Evolutionary conservation across 78 protist species (phyloP), one percentile per base, ranked within the genome.

Genomic region (Dictyostelium brefeldianum): DNA sequence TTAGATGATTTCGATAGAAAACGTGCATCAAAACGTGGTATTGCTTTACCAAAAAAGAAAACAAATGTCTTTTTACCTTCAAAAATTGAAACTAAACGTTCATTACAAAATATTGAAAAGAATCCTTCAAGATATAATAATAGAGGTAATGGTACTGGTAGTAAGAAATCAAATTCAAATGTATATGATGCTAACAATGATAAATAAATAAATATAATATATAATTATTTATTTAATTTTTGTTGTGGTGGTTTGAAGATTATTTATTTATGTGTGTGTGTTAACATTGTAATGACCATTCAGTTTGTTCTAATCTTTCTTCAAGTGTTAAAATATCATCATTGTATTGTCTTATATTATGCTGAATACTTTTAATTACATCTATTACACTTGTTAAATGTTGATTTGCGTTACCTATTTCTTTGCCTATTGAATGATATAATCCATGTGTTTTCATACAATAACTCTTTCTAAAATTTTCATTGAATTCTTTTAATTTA

Each of bases 211-310:
- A 62, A 62, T 62, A 62, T 22, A 62, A 3, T 62, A 25, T 62
- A n/a, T 25, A 62, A 22, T 25, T 56, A 56, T 56, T 56, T 18
- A 56, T 56, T 56, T 20, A 4, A 7, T 56, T 20, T 56, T 20
- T 6, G 22, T 57, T 57, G 4, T 20, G 11, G 20, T n/a, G n/a
- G 20, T 57, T 57, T n/a, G n/a, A n/a, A n/a, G n/a, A n/a, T n/a
- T n/a, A n/a, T 22, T n/a, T 57, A 22, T 27, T 50, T 27, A 27
- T 43, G 15, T 31, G 53, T 1, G 3, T 0, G n/a, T 62, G 6
- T 71, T 77, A 87, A 64, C 83, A 87, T n/a, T 87, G 93, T 36
- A 87, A 69, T 29, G 85, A 77, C 93, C 93, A 87, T 50, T 87
- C 93, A 20, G 93, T 77, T 87, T 74, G 84, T 36, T 87, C 93